Percentiles rank a stretch among this genome's conserved stretches.
Evolutionary conservation across 2,329 filamentous ascomycete species (phyloP).

Genomic region (Neocucurbitaria cava): DNA sequence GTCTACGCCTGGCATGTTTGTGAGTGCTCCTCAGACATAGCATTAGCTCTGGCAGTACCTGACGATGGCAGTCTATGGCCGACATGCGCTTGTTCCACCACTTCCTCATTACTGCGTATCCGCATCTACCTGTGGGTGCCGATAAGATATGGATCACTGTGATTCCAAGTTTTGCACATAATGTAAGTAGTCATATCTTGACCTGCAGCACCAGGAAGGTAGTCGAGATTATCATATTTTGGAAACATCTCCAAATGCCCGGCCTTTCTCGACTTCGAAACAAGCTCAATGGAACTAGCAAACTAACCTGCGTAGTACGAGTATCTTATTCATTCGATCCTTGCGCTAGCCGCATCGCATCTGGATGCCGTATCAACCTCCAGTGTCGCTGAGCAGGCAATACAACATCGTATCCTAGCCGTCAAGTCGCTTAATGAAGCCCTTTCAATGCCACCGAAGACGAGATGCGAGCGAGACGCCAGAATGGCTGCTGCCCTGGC

Average conservation of each 20-base stretch:
- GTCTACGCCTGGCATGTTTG: conserved; percentile 43
- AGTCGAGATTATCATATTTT: neutral
- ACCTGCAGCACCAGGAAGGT: neutral
- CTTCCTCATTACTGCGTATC: conserved; percentile 67
- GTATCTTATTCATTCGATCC: conserved; percentile 74
- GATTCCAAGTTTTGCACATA: conserved; percentile 71
- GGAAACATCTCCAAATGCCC: neutral
- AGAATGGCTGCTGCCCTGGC: conserved; percentile 47
- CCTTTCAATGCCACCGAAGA: conserved; percentile 43
- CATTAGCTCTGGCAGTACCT: conserved; percentile 10
- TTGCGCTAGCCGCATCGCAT: conserved; percentile 72
- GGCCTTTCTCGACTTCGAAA: neutral
- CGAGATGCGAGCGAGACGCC: conserved; percentile 43
- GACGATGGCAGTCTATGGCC: conserved; percentile 48
- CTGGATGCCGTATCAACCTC: conserved; percentile 59
- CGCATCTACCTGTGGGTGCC: conserved; percentile 69
- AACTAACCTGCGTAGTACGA: conserved; percentile 58
- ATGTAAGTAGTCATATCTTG: conserved; percentile 53
- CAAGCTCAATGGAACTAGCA: neutral
- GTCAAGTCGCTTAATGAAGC: conserved; percentile 58
- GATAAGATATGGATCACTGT: conserved; percentile 72
- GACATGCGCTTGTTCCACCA: conserved; percentile 76
- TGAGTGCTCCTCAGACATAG: conserved; percentile 28
- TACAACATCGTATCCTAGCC: conserved; percentile 70
- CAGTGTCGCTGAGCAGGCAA: conserved; percentile 63